Conservation (phyloP, 2,329 filamentous ascomycete genomes). For the Neophaeococcomyces aloes region DNA sequence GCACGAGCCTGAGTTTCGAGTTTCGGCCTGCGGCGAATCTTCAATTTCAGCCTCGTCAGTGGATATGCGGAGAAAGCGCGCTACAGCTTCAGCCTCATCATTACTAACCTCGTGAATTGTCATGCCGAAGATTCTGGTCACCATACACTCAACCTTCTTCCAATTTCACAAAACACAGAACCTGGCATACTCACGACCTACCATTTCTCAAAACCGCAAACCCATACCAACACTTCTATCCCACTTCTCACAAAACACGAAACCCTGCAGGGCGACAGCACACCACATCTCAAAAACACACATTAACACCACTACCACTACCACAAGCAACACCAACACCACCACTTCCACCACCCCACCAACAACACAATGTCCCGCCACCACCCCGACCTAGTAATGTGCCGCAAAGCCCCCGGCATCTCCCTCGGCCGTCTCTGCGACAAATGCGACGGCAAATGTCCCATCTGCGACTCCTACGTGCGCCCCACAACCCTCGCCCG, state of each 20-base stretch:
- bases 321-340: background rate
- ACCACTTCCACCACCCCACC: background rate
- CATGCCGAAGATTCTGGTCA: background rate
- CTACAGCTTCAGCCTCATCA: background rate
- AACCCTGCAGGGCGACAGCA: no score
- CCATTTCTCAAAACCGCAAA: background rate
- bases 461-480: conserved; percentile 97
- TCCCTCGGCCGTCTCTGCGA: conserved; percentile 97
- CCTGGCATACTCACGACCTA: background rate
- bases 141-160: no score
- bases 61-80: background rate
- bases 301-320: background rate
- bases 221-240: background rate
- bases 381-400: conserved; percentile 98
- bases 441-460: conserved; percentile 99
- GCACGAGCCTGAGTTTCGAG: background rate
- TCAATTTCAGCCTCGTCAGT: conserved; percentile 1
- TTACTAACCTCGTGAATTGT: background rate
- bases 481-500: conserved; percentile 92
- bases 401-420: conserved; percentile 95
- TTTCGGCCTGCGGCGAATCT: no score
- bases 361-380: conserved; percentile 67
- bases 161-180: background rate
- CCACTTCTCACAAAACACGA: background rate
- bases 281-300: background rate